Evolutionary conservation across 148 eudicot species (phyloP), one percentile per base, ranked within the genome.

Genomic region (Diospyros lotus): DNA sequence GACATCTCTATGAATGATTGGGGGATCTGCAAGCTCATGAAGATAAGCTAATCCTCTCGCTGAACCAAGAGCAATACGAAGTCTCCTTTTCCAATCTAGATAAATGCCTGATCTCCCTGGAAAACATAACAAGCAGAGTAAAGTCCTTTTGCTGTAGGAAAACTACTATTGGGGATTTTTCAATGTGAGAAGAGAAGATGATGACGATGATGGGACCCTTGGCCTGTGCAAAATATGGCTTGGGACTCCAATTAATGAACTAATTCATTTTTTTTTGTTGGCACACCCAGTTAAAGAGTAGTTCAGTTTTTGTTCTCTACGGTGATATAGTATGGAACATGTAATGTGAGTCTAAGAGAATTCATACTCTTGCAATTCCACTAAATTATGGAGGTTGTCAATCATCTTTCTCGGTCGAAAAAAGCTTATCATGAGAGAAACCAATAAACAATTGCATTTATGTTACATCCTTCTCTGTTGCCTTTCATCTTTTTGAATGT

Each of bases 1-100:
- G 69, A 95, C 85, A 86, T 95, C 98, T 73, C 98, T 85, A 55
- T 95, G 98, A 45, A 95, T 92, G 55, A 95, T 95, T 2, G 98
- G 97, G 43, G 98, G 98, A 71, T 87, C 84, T 2, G 98, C 98
- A 48, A 86, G 90, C 70, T 95, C 98, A 55, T 95, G 98, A 58
- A 95, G 87, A 74, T 95, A 95, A 63, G 97, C 79, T 75, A 95
- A 79, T 68, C 98, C 98, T 81, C 97, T 83, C 6, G 98, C 98
- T 51, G 98, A 89, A 79, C 97, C 97, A 61, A 95, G 84, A 9
- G 98, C 97, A 45, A 89, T 69, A 9, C 91, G 88, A 54, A 95
- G 84, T 76, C 98, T 86, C 81, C 93, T 85, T 80, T 83, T 92
- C 98, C 97, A 95, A 67, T 90, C 97, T 43, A 92, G 91, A 80